Base-by-base conservation (phyloP, 768 basidiomycete genomes). In the Dacryopinax primogenitus region DNA sequence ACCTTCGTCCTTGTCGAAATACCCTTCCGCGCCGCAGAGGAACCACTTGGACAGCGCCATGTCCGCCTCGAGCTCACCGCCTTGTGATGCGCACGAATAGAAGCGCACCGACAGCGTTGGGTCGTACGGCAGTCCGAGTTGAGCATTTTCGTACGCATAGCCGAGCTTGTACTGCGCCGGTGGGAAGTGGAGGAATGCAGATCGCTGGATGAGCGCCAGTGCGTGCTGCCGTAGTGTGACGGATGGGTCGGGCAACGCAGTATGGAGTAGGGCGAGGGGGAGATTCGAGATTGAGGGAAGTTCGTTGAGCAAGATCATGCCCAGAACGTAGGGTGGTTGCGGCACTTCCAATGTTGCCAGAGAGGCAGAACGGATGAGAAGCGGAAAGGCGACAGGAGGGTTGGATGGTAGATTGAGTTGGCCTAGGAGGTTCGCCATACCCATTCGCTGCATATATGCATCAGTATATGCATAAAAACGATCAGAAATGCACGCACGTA, bases 11-110 rank as follows among this genome's bases (percentile, higher is more conserved):
- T 92, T 92, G 37, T 90, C 89, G 69, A 96, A 93, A 15, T 78
- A 76, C 7, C 82, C 82, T 12, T 78, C 78, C 0, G 86, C 85
- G 2, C 94, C 94, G 72, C 92, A 94, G 62, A 98, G 77, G 78
- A 96, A 97, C 94, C 95, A 98, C 76, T 96, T 97, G 74, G 84
- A 86, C 63, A 97, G 81, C 1, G 92, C 94, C 92, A 97, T 94
- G 72, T 98, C 92, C 0, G 95, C 95, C 73, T 97, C 93, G 26
- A 82, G 80, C 74, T 96, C 91, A 34, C 90, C 90, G 66, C 87
- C 84, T 74, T 94, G 87, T 34, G 63, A 66, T 1, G 73, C 75
- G 11, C 76, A 74, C 15, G 73, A 73, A 74, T 97, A 97, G 72
- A 91, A 97, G 72, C 94, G 90, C 23, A 98, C 92, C 64, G 85